Evolutionary conservation across 1,284 basidiomycete genomes (phyloP).

Genomic region (Ganoderma multipileum): DNA sequence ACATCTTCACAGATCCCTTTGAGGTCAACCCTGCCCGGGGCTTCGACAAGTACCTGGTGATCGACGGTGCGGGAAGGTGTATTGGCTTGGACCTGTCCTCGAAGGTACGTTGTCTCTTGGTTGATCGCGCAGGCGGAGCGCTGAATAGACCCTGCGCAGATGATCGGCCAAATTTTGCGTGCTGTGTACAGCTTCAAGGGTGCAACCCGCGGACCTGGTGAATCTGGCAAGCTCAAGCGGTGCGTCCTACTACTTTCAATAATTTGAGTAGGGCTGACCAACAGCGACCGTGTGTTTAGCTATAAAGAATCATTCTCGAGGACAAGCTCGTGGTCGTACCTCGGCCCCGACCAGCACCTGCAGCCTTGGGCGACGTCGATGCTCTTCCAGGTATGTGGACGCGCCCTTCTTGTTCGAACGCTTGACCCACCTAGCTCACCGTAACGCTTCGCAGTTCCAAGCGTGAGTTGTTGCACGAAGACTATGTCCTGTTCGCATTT

Average conservation of each 20-base stretch:
- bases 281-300: slow-evolving; percentile 8
- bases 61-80: slow-evolving; percentile 58
- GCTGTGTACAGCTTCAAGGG: slow-evolving; percentile 57
- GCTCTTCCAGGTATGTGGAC: slow-evolving; percentile 48
- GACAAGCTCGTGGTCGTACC: slow-evolving; percentile 50
- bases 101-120: slow-evolving; percentile 45
- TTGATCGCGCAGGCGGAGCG: not conserved
- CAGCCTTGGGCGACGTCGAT: slow-evolving; percentile 60
- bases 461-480: not conserved
- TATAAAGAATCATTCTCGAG: slow-evolving; percentile 38
- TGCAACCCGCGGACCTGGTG: slow-evolving; percentile 58
- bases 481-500: not conserved
- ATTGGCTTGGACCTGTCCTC: slow-evolving; percentile 63
- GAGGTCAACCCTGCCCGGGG: slow-evolving; percentile 53
- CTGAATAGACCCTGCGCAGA: slow-evolving; percentile 33
- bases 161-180: slow-evolving; percentile 54
- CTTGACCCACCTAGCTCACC: not conserved
- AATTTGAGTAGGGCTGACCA: not conserved
- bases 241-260: slow-evolving; percentile 17
- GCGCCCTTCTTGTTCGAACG: not conserved
- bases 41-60: slow-evolving; percentile 56
- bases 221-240: slow-evolving; percentile 59
- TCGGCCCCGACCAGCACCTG: slow-evolving; percentile 50
- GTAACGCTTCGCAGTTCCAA: not conserved
- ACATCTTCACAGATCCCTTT: slow-evolving; percentile 49